Evolutionary conservation across 2,329 filamentous ascomycete species (phyloP).

Genomic region (Xylariomycetidae sp.): DNA sequence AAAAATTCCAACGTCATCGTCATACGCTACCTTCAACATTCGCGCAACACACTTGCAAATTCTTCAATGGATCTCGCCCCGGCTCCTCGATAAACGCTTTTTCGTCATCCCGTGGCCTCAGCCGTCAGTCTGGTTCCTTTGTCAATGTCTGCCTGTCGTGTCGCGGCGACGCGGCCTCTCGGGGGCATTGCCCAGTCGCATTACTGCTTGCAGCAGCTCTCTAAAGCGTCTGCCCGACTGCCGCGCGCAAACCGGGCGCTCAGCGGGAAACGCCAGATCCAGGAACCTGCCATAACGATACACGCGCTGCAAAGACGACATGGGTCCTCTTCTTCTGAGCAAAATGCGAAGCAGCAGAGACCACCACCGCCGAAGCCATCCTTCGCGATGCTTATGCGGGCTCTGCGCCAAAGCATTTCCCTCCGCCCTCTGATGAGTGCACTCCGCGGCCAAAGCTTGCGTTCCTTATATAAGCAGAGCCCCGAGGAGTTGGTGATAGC

Average conservation of each 20-base stretch:
- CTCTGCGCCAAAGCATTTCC: constrained; percentile 27
- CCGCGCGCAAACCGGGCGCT: not conserved
- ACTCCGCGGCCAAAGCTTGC: constrained; percentile 33
- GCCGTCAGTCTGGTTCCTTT: not conserved
- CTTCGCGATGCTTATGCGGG: constrained; percentile 19
- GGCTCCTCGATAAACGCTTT: too few species aligned
- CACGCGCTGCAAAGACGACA: constrained; percentile 17
- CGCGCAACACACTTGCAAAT: too few species aligned
- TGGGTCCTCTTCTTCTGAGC: constrained; percentile 16
- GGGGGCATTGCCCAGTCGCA: constrained; percentile 7
- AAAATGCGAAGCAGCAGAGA: constrained; percentile 13
- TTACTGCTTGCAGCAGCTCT: not conserved
- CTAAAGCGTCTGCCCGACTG: not conserved
- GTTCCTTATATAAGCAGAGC: constrained; percentile 33
- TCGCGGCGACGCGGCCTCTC: constrained; percentile 9
- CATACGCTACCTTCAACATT: too few species aligned
- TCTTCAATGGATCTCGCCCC: too few species aligned
- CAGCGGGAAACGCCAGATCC: not conserved
- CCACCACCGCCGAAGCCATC: constrained; percentile 22
- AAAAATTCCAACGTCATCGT: too few species aligned
- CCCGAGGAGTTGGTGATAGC: constrained; percentile 39
- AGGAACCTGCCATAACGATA: not conserved
- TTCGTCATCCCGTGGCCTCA: too few species aligned
- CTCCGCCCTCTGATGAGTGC: constrained; percentile 30
- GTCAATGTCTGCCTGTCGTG: constrained; percentile 17